Conservation (phyloP, 2,329 filamentous ascomycete genomes). For the Trichoderma hamatum region DNA sequence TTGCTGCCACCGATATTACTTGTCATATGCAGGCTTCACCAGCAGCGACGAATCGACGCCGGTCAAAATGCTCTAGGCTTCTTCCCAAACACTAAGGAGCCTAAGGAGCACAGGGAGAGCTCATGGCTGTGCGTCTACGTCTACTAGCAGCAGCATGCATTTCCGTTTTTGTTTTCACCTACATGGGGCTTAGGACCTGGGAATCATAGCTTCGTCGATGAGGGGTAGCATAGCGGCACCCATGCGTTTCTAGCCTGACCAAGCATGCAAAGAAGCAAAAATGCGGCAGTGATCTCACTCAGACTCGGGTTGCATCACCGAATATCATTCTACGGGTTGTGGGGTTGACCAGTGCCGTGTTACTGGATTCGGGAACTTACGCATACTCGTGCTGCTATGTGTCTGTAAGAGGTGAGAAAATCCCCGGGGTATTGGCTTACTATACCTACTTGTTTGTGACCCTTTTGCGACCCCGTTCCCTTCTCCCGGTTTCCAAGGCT, state of each 20-base stretch:
- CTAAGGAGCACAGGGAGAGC: neutral
- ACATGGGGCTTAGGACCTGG: neutral
- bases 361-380: slow-evolving; percentile 22
- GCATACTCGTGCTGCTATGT: slow-evolving; percentile 10
- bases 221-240: neutral
- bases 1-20: neutral
- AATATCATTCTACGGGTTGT: slow-evolving; percentile 8
- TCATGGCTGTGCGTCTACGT: neutral
- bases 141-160: neutral
- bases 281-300: slow-evolving; percentile 18
- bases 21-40: slow-evolving; percentile 14
- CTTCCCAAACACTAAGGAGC: neutral
- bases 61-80: neutral
- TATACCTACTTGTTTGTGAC: neutral
- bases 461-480: neutral
- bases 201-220: neutral
- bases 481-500: neutral
- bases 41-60: slow-evolving; percentile 7
- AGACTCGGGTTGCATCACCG: slow-evolving; percentile 14
- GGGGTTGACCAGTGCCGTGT: slow-evolving; percentile 14
- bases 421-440: slow-evolving; percentile 20
- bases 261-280: slow-evolving; percentile 1
- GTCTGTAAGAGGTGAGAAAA: slow-evolving; percentile 17
- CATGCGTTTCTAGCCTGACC: neutral
- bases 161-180: neutral